Evolutionary conservation across 306 rosid genomes (phyloP).

Genomic region (Rosa persica): DNA sequence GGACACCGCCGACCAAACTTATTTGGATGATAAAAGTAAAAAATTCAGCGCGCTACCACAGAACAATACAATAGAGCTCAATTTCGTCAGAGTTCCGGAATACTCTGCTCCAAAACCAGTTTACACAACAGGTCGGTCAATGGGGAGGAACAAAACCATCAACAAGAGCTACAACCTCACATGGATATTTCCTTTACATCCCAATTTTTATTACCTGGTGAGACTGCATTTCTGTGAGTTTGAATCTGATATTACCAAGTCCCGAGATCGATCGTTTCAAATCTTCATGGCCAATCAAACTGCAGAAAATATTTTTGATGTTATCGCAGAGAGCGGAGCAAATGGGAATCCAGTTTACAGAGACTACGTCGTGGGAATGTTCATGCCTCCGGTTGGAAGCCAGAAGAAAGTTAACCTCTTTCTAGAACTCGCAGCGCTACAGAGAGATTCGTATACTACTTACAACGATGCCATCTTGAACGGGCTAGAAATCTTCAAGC

Average conservation of each 20-base stretch:
- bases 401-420: constrained; percentile 22
- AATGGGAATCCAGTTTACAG: background rate
- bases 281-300: constrained; percentile 30
- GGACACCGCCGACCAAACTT: rapidly evolving
- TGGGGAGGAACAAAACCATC: background rate
- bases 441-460: rapidly evolving
- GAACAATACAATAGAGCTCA: background rate
- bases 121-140: background rate
- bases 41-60: rapidly evolving
- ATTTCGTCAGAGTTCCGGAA: rapidly evolving
- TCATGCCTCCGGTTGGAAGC: background rate
- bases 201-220: constrained; percentile 26
- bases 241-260: background rate
- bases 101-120: constrained; percentile 26
- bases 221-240: constrained; percentile 31
- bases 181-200: constrained; percentile 16
- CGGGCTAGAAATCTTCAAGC: constrained; percentile 55
- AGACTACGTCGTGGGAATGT: constrained; percentile 23
- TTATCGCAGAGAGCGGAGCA: background rate
- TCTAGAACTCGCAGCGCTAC: background rate
- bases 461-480: constrained; percentile 36
- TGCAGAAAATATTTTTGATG: constrained; percentile 2
- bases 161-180: constrained; percentile 19
- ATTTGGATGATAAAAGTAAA: rapidly evolving
- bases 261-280: background rate